Evolutionary conservation across 345 rosid genomes (phyloP).

Genomic region (Eucalyptus shirleyi): DNA sequence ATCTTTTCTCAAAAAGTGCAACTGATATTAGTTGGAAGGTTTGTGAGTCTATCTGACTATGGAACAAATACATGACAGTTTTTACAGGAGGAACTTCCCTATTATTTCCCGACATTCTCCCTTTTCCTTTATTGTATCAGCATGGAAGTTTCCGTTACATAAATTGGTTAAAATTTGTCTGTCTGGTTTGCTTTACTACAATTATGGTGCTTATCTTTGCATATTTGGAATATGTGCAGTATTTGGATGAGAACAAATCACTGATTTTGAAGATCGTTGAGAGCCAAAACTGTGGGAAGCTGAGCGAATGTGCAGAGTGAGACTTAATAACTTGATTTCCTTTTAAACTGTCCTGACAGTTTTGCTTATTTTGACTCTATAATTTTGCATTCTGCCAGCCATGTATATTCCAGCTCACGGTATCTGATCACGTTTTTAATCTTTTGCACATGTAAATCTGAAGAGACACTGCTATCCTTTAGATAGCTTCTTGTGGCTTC

Average conservation of each 20-base stretch:
- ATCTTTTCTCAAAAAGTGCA: background rate
- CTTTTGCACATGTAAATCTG: background rate
- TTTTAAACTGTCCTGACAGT: background rate
- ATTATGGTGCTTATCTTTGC: background rate
- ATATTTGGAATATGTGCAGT: conserved; percentile 34
- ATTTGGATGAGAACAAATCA: conserved; percentile 98
- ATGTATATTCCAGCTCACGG: background rate
- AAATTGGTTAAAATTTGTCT: background rate
- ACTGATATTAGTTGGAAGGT: background rate
- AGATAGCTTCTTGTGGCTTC: background rate
- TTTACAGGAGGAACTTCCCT: background rate
- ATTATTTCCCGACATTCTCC: background rate
- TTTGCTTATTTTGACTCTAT: background rate
- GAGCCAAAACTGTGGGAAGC: conserved; percentile 94
- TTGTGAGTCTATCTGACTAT: background rate
- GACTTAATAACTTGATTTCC: conserved; percentile 1
- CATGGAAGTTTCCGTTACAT: background rate
- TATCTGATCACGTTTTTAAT: background rate
- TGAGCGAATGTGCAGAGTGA: conserved; percentile 96
- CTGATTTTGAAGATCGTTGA: conserved; percentile 99
- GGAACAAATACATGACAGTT: background rate
- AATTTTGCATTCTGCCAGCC: background rate
- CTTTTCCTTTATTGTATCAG: background rate
- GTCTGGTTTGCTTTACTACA: background rate
- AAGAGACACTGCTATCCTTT: background rate